Evolutionary conservation across 371 early-diverging fungal genomes (phyloP), one percentile per base, ranked within the genome.

Genomic region (Chytridium lagenaria): DNA sequence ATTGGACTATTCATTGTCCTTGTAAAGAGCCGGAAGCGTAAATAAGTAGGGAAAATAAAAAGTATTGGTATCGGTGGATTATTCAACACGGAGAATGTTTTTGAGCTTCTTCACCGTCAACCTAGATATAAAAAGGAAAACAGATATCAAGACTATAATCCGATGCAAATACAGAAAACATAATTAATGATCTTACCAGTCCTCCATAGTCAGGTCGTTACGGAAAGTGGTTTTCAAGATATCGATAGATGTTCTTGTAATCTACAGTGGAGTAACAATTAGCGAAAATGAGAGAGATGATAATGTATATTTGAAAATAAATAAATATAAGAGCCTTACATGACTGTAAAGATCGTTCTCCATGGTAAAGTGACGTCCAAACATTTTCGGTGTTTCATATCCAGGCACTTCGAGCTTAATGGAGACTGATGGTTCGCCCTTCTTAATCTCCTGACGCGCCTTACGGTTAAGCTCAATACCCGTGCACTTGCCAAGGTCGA

Each of bases 381-480:
- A 92, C 38, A 95, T 91, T 86, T 94, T 95, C 38, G 98, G 92
- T 19, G 90, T 90, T 68, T 96, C 95, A 72, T 94, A 93, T 7
- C 83, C 82, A 1, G 94, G 86, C 63, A 91, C 89, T 78, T 99
- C 99, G 73, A 99, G 92, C 87, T 97, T 96, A 71, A 99, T 90
- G 16, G 99, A 96, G 1, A 99, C 96, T 75, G 92, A 90, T 1
- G 92, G 89, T 59, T 88, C 89, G 64, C 96, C 98, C 81, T 92
- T 94, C 82, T 92, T 92, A 66, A 93, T 96, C 26, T 87, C 81
- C 15, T 95, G 92, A 44, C 94, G 81, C 23, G 89, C 55, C 86
- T 99, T 98, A 79, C 95, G 94, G 84, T 99, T 98, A 73, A 94
- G 88, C 81, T 99, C 95, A 77, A 99, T 99, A 57, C 95, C 92